Evolutionary conservation across 495 filamentous ascomycete species (phyloP), one percentile per base, ranked within the genome.

Genomic region (Viridothelium virens): DNA sequence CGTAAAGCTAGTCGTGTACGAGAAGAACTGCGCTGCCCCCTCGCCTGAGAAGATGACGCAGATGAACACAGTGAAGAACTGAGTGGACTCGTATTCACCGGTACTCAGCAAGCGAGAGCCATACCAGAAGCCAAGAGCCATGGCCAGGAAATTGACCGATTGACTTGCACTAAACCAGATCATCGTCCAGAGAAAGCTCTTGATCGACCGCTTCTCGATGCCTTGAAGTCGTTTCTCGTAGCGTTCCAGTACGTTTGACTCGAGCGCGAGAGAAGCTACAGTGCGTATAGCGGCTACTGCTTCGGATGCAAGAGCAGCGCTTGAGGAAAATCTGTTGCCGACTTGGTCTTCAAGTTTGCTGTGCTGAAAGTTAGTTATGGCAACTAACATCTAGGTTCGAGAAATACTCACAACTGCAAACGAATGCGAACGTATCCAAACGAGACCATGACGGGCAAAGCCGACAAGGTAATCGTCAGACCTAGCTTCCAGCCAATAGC

Each of bases 231-330:
- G 38, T 33, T 76, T 73, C 11, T 77, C 73, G 64, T 81, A 79
- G 7, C 73, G 76, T 16, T 64, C 65, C 14, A 79, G 68, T 5
- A 76, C 79, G 34, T 74, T 71, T 25, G 76, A 64, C 68, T 83
- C 82, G 0, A 84, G 75, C 0, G 78, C 81, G 1, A 85, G 73
- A 9, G 82, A 80, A 5, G 82, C 79, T 48, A 86, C 77, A 11
- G 83, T 85, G 62, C 80, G 80, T 69, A 85, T 83, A 33, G 80
- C 80, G 16, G 74, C 74, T 31, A 84, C 75, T 1, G 82, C 81
- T 67, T 84, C 81, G 7, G 80, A 77, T 16, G 79, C 78, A 34
- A 64, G 62, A 59, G 34, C 38, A 16, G 66, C 66, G 65, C 66
- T 68, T 5, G 48, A 47, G n/a, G 41, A 76, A 68, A 85, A 87